Conservation (phyloP, 768 basidiomycete species). For the Lentinula sp. region DNA sequence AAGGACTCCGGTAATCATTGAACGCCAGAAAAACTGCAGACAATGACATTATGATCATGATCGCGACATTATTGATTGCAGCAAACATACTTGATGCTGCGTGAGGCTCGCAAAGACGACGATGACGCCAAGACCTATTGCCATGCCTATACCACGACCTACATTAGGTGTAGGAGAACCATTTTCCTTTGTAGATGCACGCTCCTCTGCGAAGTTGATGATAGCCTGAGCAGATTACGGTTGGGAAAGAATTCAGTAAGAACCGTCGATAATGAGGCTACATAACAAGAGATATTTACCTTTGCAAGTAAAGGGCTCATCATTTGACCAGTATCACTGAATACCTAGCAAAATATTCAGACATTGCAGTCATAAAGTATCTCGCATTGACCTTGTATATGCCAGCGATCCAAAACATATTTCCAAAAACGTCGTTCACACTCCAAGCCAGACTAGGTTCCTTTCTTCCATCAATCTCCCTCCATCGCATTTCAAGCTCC, state of each 20-base stretch:
- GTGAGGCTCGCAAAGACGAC: constrained; percentile 49
- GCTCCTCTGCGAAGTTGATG: constrained; percentile 53
- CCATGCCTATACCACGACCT: constrained; percentile 56
- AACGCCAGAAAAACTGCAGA: constrained; percentile 61
- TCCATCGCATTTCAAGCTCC: constrained; percentile 37
- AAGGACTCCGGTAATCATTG: constrained; percentile 62
- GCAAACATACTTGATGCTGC: constrained; percentile 48
- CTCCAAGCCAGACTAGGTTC: constrained; percentile 52
- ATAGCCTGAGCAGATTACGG: constrained; percentile 32
- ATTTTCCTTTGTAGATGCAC: constrained; percentile 30
- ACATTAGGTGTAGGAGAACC: constrained; percentile 31
- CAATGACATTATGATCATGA: not conserved
- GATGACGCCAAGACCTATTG: constrained; percentile 43
- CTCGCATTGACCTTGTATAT: constrained; percentile 40
- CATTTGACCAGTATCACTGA: constrained; percentile 55
- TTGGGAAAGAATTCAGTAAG: not conserved
- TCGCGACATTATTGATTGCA: not conserved
- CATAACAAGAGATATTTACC: constrained; percentile 20
- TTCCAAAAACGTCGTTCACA: constrained; percentile 53
- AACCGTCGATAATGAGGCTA: not conserved
- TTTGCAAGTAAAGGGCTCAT: constrained; percentile 61
- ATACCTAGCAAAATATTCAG: constrained; percentile 29
- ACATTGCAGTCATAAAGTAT: not conserved
- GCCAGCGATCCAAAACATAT: constrained; percentile 59
- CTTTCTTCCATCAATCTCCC: constrained; percentile 35